Percentiles rank a stretch among this genome's conserved stretches.
Conservation (phyloP, 225 moss, liverwort and hornwort genomes). For the Climacium dendroides region DNA sequence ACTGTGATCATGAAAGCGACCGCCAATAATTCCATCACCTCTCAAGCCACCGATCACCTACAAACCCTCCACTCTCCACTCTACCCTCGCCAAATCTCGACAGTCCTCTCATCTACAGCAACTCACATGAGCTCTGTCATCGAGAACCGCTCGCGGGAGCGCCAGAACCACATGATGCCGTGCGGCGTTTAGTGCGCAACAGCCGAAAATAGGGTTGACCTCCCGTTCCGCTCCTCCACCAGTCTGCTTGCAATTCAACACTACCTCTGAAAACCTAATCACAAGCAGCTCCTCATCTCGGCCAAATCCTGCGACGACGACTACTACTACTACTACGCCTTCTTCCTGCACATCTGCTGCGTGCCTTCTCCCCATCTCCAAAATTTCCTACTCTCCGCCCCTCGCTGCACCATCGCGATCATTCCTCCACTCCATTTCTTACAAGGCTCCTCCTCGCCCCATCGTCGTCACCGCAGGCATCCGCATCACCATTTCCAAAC, state of each 20-base stretch:
- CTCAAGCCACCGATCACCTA: background rate
- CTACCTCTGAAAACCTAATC: constrained; percentile 9
- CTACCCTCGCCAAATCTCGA: background rate
- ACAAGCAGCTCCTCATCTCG: constrained; percentile 1
- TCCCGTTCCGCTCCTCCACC: background rate
- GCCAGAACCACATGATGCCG: constrained; percentile 98
- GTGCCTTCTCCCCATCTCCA: constrained; percentile 15
- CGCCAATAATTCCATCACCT: background rate
- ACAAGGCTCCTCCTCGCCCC: background rate
- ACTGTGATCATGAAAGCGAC: background rate
- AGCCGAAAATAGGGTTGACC: background rate
- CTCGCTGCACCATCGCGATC: constrained; percentile 4
- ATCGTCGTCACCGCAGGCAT: background rate
- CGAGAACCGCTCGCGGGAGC: constrained; percentile 89
- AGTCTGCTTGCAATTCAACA: background rate
- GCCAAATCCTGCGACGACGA: background rate
- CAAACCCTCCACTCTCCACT: background rate
- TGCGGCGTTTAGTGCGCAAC: background rate
- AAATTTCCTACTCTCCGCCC: background rate
- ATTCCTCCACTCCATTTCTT: constrained; percentile 7
- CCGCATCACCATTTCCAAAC: background rate
- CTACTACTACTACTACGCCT: background rate
- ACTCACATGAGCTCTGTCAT: constrained; percentile 95
- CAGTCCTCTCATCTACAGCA: background rate
- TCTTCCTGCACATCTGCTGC: background rate